phyloP scores from a whole-genome alignment of 768 basidiomycete species.

The Tulasnella sp. region DNA sequence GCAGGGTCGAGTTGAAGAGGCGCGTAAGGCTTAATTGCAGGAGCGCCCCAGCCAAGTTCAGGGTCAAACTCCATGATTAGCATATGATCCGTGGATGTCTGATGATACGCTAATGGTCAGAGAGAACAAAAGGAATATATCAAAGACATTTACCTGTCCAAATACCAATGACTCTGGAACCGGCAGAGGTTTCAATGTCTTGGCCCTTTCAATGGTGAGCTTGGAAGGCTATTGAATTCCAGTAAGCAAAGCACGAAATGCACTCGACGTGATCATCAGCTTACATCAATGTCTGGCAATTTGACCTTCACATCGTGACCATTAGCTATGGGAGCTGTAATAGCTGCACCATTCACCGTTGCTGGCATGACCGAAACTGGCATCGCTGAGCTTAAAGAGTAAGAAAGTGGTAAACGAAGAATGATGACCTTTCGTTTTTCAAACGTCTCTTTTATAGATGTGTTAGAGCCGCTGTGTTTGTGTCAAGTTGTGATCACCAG shows the following conservation, averaged over 20 bases:
- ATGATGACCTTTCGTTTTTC: too few species aligned
- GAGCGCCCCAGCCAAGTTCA: slow-evolving; percentile 48
- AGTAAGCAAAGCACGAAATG: neutral
- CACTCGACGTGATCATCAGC: neutral
- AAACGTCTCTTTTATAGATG: too few species aligned
- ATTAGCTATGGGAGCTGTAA: too few species aligned
- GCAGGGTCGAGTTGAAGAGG: slow-evolving; percentile 66
- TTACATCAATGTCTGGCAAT: neutral
- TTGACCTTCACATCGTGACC: too few species aligned
- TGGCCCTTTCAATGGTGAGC: neutral
- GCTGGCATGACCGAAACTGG: too few species aligned
- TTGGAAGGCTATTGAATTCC: slow-evolving; percentile 4
- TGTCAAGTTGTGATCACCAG: too few species aligned
- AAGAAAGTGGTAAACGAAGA: too few species aligned
- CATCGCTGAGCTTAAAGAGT: too few species aligned
- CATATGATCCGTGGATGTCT: slow-evolving; percentile 28
- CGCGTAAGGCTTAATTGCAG: slow-evolving; percentile 61
- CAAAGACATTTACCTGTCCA: slow-evolving; percentile 63
- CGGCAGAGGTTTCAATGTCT: slow-evolving; percentile 37
- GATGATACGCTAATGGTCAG: slow-evolving; percentile 8
- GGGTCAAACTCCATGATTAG: slow-evolving; percentile 30
- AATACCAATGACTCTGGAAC: slow-evolving; percentile 59
- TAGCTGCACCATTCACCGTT: too few species aligned
- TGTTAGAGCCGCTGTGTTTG: too few species aligned
- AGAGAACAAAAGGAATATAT: neutral